Base-by-base conservation (phyloP, 768 basidiomycete species). In the Paxillus ammoniavirescens region DNA sequence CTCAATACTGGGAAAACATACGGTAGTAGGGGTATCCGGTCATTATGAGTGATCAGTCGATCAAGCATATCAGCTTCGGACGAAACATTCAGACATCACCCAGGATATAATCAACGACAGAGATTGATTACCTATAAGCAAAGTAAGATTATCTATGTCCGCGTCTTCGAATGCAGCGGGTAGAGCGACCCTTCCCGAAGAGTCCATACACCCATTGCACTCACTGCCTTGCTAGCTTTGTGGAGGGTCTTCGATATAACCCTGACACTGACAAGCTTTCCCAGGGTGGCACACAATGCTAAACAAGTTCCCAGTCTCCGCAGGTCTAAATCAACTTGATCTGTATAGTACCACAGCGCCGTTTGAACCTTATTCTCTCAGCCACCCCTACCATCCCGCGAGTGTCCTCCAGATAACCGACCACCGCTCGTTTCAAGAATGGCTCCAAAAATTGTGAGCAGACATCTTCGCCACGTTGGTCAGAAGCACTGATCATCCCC, bases 21-120 rank as follows among this genome's bases (percentile, higher is more conserved):
- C 83, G 93, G 87, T 37, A 86, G 84, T 58, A 98, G 78, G 53
- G 93, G 89, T 71, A 99, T 93, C 68, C 83, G 84, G 77, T 99
- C 96, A 78, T 99, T 99, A 82, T 97, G 93, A 50, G 81, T 77
- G 73, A 97, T 94, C 64, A 99, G 77, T 58, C 94, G 89, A 67
- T 94, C 84, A 62, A 99, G 83, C 95, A 98, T 98, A 73, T 95
- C 91, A 64, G 93, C 93, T 95, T 70, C 28, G 69, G 13, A 58
- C 43, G 45, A 51, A 54, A 57, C 55, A 65, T 59, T 55, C 33
- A 62, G 51, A 59, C 51, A 51, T 52, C 50, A 41, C 51, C 38
- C 52, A 38, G 42, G 52, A 52, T 61, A 64, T 58, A 64, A 17
- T 21, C 50, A 36, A 44, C 63, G 53, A 50, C 44, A 30, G 51